Evolutionary conservation across 192 early-diverging fungal genomes (phyloP).

Genomic region (Jimgerdemannia lactiflua): DNA sequence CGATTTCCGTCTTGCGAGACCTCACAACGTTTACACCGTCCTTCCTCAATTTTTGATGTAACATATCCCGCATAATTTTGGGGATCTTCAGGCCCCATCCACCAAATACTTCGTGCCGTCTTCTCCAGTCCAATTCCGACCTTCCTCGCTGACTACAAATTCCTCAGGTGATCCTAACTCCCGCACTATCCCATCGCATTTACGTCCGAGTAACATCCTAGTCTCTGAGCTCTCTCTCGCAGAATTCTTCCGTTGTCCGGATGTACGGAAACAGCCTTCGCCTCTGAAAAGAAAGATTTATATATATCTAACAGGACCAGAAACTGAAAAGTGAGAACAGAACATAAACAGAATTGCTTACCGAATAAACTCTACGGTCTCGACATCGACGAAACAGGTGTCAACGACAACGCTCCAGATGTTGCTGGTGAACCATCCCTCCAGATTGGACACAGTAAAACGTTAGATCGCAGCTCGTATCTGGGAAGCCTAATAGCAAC

Average conservation of each 20-base stretch:
- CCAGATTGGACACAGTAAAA: not conserved
- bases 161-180: conserved; percentile 18
- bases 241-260: conserved; percentile 8
- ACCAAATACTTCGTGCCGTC: conserved; percentile 10
- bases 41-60: conserved; percentile 13
- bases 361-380: not conserved
- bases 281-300: conserved; percentile 7
- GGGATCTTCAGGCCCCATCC: conserved; percentile 11
- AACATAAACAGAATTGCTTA: not conserved
- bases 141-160: conserved; percentile 17
- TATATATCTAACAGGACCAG: too few relatives aligned
- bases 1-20: conserved; percentile 3
- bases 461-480: conserved; percentile 6
- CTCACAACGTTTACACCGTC: conserved; percentile 2
- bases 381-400: not conserved
- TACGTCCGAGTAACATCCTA: conserved; percentile 7
- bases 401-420: conserved; percentile 4
- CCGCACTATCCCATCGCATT: conserved; percentile 11
- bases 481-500: conserved; percentile 1
- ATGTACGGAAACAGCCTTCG: conserved; percentile 14
- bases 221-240: not conserved
- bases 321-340: not conserved
- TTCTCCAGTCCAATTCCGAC: conserved; percentile 1
- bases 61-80: conserved; percentile 15
- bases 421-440: conserved; percentile 6